phyloP scores from a whole-genome alignment of 805 yeast genomes.

The Cyberlindnera xishuangbannaensis region DNA sequence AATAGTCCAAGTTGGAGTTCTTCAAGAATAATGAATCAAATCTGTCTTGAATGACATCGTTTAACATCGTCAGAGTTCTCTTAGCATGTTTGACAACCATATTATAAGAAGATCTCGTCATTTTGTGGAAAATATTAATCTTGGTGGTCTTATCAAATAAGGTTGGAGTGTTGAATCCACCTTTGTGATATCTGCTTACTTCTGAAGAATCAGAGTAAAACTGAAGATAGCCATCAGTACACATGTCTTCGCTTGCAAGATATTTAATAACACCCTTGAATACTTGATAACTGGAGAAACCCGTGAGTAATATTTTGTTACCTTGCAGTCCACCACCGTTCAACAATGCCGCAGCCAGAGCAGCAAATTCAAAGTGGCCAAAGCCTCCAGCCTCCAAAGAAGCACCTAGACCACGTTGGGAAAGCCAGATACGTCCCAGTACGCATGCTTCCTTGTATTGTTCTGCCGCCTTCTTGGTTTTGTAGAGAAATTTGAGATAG shows the following conservation, averaged over 20 bases:
- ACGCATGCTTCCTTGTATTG: slow-evolving; percentile 83
- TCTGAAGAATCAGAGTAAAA: slow-evolving; percentile 44
- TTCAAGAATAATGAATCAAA: slow-evolving; percentile 73
- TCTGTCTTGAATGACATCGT: slow-evolving; percentile 78
- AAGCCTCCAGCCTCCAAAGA: slow-evolving; percentile 68
- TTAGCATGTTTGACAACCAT: slow-evolving; percentile 59
- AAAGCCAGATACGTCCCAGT: slow-evolving; percentile 84
- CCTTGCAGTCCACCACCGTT: slow-evolving; percentile 79
- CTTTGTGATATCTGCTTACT: slow-evolving; percentile 37
- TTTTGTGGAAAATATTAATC: slow-evolving; percentile 75
- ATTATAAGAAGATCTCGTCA: slow-evolving; percentile 63
- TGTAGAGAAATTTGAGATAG: slow-evolving; percentile 70
- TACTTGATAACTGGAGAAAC: slow-evolving; percentile 88
- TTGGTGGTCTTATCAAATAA: slow-evolving; percentile 71
- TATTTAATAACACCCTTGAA: slow-evolving; percentile 85
- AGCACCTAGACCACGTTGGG: slow-evolving; percentile 77
- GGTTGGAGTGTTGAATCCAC: slow-evolving; percentile 70
- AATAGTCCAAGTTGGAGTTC: slow-evolving; percentile 43
- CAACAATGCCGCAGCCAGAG: slow-evolving; percentile 72
- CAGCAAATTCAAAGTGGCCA: slow-evolving; percentile 86
- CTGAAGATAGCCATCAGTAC: slow-evolving; percentile 56
- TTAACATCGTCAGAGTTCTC: slow-evolving; percentile 60
- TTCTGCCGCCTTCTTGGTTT: slow-evolving; percentile 68
- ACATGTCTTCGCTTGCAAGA: slow-evolving; percentile 73
- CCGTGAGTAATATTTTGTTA: slow-evolving; percentile 71